Evolutionary conservation across 1,139 yeast species (phyloP).

Genomic region (Protomyces gravidus): DNA sequence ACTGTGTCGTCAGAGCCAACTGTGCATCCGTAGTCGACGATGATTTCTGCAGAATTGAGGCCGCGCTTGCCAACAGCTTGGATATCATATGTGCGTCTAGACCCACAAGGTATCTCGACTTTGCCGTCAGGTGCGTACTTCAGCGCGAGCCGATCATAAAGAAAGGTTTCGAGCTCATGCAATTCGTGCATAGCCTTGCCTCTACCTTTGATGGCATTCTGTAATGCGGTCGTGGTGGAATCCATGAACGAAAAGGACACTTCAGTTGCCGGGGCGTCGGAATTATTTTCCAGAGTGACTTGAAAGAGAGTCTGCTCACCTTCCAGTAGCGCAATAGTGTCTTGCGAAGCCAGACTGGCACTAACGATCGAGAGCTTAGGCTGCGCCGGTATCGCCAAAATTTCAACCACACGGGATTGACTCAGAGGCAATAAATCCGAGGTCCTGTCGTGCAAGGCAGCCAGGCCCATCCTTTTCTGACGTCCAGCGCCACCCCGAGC

Average conservation of each 20-base stretch:
- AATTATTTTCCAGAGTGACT: slow-evolving; percentile 55
- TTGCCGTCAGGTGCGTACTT: slow-evolving; percentile 32
- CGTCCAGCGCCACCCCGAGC: slow-evolving; percentile 29
- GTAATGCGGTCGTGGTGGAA: slow-evolving; percentile 65
- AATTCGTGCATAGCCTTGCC: slow-evolving; percentile 53
- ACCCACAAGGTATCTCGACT: slow-evolving; percentile 33
- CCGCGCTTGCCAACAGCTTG: slow-evolving; percentile 71
- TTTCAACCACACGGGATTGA: not conserved
- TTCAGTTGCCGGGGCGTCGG: slow-evolving; percentile 53
- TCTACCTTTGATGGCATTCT: slow-evolving; percentile 42
- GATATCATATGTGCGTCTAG: slow-evolving; percentile 47
- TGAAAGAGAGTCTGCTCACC: slow-evolving; percentile 61
- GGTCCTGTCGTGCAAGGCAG: not conserved
- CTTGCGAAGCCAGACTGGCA: slow-evolving; percentile 42
- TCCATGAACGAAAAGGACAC: slow-evolving; percentile 64
- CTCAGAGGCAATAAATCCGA: not conserved
- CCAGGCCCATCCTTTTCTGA: slow-evolving; percentile 17
- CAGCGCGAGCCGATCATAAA: slow-evolving; percentile 59
- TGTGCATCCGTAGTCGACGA: slow-evolving; percentile 59
- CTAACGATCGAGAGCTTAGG: slow-evolving; percentile 19
- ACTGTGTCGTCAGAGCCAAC: slow-evolving; percentile 10
- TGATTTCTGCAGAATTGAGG: slow-evolving; percentile 60
- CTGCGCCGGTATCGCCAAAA: slow-evolving; percentile 28
- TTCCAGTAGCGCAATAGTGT: slow-evolving; percentile 70
- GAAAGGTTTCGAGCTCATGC: slow-evolving; percentile 69